Evolutionary conservation across 805 yeast genomes (phyloP), one percentile per base, ranked within the genome.

Genomic region (Metschnikowia colocasiae): DNA sequence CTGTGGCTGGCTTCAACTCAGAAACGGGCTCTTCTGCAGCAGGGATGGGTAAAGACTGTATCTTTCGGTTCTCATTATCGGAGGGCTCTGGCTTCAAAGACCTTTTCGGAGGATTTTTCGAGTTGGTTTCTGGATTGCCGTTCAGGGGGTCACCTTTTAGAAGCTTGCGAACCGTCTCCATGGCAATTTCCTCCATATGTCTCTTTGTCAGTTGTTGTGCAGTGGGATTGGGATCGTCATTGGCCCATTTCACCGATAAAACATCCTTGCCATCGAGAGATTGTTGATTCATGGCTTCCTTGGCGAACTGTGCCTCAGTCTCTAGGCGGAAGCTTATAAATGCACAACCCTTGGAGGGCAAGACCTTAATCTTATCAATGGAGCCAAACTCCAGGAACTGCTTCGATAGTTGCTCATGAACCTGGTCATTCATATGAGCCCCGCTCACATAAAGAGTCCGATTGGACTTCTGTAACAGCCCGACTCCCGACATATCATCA

Each of bases 401-500:
- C 45, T 56, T 57, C 3, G 65, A 48, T 20, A 73, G 26, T 4
- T 52, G 32, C 40, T 69, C 71, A 51, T 71, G 80, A 3, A 66
- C 58, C 39, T 59, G 67, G 18, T 63, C 61, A 47, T 57, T 75
- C 59, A 70, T 63, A 33, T 63, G 77, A 16, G 61, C 73, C 53
- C 80, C 80, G 10, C 95, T 94, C 2, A 92, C 78, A 60, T 84
- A 91, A 1, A 92, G 62, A 0, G 97, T 89, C 45, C 82, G 67
- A 60, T 90, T 91, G n/a, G 72, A 71, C 31, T 73, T 68, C 55
- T 78, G 74, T 60, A 92, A 82, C 20, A 88, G 82, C 0, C 98
- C 99, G 3, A 90, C 84, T 29, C 99, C 99, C 25, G 85, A 81
- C 97, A 90, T 90, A 65, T 92, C 98, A 54, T 92, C 97, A 55